These are phyloP conservation scores for Flaveria robusta DNA, from an alignment of 129 eudicot species.

Conservation along the genomic window DNA sequence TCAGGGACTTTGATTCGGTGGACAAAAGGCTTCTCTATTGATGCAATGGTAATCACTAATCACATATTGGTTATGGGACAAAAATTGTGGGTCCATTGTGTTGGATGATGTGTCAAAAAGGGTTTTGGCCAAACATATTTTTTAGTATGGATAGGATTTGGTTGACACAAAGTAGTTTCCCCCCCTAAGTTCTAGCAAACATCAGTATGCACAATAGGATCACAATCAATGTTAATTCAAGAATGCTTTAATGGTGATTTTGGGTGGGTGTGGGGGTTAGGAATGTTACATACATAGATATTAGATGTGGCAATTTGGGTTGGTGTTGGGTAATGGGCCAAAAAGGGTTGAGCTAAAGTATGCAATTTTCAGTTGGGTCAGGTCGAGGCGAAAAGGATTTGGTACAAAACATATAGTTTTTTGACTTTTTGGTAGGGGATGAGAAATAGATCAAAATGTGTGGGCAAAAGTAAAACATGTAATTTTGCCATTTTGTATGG, in stretches of 20 bases:
- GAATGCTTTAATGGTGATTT: too few relatives aligned
- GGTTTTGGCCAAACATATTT: not conserved
- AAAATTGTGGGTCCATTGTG: not conserved
- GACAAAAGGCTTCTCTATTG: slow-evolving; percentile 93
- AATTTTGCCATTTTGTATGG: too few relatives aligned
- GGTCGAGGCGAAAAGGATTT: not conserved
- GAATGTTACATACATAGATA: too few relatives aligned
- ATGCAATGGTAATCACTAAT: slow-evolving; percentile 50
- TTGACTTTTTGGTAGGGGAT: too few relatives aligned
- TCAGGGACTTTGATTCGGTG: slow-evolving; percentile 86
- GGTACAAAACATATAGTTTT: not conserved
- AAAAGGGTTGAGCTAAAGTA: not conserved
- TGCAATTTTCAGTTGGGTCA: not conserved
- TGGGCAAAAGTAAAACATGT: too few relatives aligned
- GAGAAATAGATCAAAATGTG: too few relatives aligned
- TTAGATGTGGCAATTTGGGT: not conserved
- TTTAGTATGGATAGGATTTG: too few relatives aligned
- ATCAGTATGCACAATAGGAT: not conserved
- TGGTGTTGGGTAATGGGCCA: not conserved
- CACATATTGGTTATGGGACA: slow-evolving; percentile 3
- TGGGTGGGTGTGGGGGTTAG: too few relatives aligned
- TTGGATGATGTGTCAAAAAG: not conserved
- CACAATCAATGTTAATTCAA: too few relatives aligned
- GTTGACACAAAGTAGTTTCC: not conserved
- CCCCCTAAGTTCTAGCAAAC: not conserved